Percentiles rank a stretch among this genome's conserved stretches.
phyloP scores from a whole-genome alignment of 75 land plant species.

The Pinus tabuliformis region DNA sequence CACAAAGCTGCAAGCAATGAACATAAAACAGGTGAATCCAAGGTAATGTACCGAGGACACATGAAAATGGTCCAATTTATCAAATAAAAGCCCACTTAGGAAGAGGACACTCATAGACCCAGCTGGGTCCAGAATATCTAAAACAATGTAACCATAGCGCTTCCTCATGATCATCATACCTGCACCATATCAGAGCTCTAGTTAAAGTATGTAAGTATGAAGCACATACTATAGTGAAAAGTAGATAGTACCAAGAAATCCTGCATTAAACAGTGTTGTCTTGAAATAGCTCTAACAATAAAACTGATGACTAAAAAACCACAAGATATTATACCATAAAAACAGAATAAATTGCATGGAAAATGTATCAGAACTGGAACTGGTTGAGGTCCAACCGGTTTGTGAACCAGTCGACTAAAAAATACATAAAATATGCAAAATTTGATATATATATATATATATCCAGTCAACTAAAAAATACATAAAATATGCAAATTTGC shows the following conservation, averaged over 20 bases:
- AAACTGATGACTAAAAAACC: background rate
- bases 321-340: background rate
- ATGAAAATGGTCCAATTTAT: too few relatives aligned
- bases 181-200: conserved; percentile 21
- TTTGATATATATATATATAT: too few relatives aligned
- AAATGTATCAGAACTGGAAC: background rate
- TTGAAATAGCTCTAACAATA: background rate
- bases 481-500: too few relatives aligned
- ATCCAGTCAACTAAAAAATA: too few relatives aligned
- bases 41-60: too few relatives aligned
- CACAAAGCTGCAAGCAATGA: too few relatives aligned
- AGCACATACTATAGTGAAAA: background rate
- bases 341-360: background rate
- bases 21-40: too few relatives aligned
- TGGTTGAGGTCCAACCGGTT: too few relatives aligned
- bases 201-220: background rate
- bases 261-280: too few relatives aligned
- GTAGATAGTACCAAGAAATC: background rate
- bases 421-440: too few relatives aligned
- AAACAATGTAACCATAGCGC: conserved; percentile 86
- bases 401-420: too few relatives aligned
- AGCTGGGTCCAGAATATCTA: conserved; percentile 63
- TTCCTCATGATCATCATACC: conserved; percentile 74
- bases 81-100: conserved; percentile 65
- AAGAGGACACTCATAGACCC: conserved; percentile 85